phyloP scores from a whole-genome alignment of 352 stramenopile genomes.

The Globisporangium megalacanthum region DNA sequence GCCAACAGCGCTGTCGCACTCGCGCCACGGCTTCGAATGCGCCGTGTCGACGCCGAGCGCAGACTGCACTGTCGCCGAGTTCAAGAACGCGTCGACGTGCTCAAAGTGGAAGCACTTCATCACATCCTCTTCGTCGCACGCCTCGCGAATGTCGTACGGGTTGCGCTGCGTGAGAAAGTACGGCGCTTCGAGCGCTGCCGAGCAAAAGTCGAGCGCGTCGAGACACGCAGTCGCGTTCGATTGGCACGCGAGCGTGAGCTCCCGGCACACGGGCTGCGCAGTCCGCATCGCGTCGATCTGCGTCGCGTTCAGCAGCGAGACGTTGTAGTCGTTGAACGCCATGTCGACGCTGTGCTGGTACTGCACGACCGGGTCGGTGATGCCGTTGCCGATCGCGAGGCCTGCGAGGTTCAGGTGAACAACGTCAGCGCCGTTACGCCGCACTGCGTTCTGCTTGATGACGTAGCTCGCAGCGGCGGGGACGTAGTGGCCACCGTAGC shows the following conservation, averaged over 20 bases:
- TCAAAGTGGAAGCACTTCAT: conserved; percentile 4
- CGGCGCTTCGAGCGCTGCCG: not conserved
- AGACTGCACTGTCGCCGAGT: not conserved
- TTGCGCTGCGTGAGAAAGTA: conserved; percentile 23
- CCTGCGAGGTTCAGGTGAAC: conserved; percentile 26
- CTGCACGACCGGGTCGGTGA: conserved; percentile 28
- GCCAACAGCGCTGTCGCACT: conserved; percentile 92
- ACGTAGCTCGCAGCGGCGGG: conserved; percentile 28
- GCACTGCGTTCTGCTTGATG: conserved; percentile 15
- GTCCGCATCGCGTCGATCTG: conserved; percentile 16
- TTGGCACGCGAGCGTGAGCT: conserved; percentile 1
- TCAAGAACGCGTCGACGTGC: conserved; percentile 5
- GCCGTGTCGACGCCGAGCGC: conserved; percentile 23
- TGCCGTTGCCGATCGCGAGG: conserved; percentile 34
- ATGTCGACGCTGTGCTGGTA: conserved; percentile 49
- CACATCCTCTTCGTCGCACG: not conserved
- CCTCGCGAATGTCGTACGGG: conserved; percentile 51
- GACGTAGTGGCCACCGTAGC: conserved; percentile 37
- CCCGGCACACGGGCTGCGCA: not conserved
- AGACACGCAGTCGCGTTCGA: conserved; percentile 1
- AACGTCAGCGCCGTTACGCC: not conserved
- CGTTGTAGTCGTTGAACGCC: conserved; percentile 63
- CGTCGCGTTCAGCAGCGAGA: conserved; percentile 38
- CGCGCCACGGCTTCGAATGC: conserved; percentile 63
- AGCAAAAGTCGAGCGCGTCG: conserved; percentile 1